These are phyloP conservation scores for Alnus rubra DNA, from an alignment of 306 rosid genomes.

Conservation along the genomic window DNA sequence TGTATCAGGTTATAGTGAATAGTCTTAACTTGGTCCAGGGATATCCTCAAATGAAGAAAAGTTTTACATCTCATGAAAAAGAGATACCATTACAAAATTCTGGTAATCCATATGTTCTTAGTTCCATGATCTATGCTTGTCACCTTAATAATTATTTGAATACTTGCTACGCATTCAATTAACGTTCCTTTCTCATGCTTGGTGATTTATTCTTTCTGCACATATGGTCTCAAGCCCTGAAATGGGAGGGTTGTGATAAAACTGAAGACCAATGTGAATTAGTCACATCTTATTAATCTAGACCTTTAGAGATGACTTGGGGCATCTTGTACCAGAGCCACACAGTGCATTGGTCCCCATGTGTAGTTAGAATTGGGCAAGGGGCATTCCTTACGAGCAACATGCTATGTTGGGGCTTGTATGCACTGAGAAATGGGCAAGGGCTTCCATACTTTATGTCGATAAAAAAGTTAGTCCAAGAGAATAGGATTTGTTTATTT, in stretches of 20 bases:
- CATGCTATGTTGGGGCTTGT: neutral
- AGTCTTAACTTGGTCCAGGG: constrained; percentile 54
- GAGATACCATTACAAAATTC: constrained; percentile 2
- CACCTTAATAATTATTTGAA: neutral
- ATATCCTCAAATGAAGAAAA: constrained; percentile 12
- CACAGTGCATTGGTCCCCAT: neutral
- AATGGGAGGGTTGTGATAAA: neutral
- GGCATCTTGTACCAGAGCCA: neutral
- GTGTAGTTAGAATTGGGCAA: neutral
- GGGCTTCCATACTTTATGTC: neutral
- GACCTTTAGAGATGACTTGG: neutral
- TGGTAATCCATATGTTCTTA: constrained; percentile 32
- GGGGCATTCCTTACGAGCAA: neutral
- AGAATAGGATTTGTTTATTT: no score
- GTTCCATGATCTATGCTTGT: neutral
- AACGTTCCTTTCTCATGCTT: neutral
- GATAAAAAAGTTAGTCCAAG: neutral
- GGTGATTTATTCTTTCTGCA: neutral
- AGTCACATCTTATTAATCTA: neutral
- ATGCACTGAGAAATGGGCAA: neutral
- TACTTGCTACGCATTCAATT: neutral
- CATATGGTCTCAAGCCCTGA: neutral
- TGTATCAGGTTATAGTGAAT: constrained; percentile 47
- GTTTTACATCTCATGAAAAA: neutral
- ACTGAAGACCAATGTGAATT: neutral